Percentiles rank a stretch among this genome's conserved stretches.
Evolutionary conservation across 306 rosid genomes (phyloP).

Genomic region (Erythrophleum fordii): DNA sequence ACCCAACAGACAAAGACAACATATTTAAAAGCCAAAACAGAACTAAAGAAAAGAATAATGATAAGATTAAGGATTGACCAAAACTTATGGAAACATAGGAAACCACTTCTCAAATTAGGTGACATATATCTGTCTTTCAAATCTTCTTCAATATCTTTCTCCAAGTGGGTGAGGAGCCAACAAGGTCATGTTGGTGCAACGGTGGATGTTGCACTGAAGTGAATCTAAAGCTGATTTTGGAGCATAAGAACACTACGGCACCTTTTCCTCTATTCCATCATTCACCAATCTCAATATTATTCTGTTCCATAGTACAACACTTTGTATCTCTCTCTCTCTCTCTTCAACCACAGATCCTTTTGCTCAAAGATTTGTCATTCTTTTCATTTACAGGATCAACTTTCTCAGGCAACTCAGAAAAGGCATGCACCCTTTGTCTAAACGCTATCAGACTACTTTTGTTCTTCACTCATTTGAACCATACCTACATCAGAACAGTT

Average conservation of each 20-base stretch:
- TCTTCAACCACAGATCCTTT: constrained; percentile 41
- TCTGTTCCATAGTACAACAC: constrained; percentile 50
- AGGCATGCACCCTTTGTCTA: constrained; percentile 44
- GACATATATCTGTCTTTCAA: constrained; percentile 38
- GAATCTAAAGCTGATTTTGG: constrained; percentile 59
- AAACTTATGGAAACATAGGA: constrained; percentile 22
- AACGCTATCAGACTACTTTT: constrained; percentile 48
- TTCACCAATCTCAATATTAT: constrained; percentile 46
- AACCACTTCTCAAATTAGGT: neutral
- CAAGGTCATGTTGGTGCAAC: constrained; percentile 61
- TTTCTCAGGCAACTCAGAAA: constrained; percentile 38
- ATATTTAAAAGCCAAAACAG: constrained; percentile 19
- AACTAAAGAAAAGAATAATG: neutral
- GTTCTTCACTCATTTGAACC: constrained; percentile 51
- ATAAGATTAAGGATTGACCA: constrained; percentile 22
- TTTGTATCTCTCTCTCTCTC: constrained; percentile 23
- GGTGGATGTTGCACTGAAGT: constrained; percentile 56
- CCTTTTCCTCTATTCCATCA: constrained; percentile 49
- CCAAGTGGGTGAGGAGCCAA: constrained; percentile 51
- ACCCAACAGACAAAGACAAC: neutral
- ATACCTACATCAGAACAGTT: constrained; percentile 40
- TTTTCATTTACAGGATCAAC: constrained; percentile 54
- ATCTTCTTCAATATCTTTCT: constrained; percentile 30
- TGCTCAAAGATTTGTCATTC: constrained; percentile 56
- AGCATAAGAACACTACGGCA: constrained; percentile 74